Evolutionary conservation across 1,139 yeast genomes (phyloP).

Genomic region (Arxiozyma slooffiae): DNA sequence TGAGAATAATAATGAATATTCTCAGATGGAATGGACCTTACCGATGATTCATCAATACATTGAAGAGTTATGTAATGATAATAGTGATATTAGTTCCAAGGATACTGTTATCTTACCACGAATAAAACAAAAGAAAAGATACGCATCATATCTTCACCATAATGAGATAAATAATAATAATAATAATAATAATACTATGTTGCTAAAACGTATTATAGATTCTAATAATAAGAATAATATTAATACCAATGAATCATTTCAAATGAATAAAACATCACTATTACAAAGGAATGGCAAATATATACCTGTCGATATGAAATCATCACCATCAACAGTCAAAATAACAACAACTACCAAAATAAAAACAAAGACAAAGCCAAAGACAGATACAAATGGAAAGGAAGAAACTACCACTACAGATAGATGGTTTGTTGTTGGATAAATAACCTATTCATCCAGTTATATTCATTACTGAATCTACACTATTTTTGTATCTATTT

Average conservation of each 20-base stretch:
- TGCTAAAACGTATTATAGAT: background rate
- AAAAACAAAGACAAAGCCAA: background rate
- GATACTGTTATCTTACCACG: background rate
- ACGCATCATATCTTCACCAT: background rate
- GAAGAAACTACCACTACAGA: background rate
- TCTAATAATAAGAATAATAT: background rate
- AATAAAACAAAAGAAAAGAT: background rate
- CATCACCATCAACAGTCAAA: background rate
- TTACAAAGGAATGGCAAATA: background rate
- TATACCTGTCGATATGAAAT: background rate
- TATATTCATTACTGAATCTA: background rate
- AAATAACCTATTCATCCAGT: background rate
- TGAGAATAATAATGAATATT: too few relatives aligned
- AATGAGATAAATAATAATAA: background rate
- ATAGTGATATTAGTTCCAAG: background rate
- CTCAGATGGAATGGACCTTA: background rate
- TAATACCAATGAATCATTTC: background rate
- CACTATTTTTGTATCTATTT: background rate
- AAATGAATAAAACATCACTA: background rate
- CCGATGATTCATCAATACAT: background rate
- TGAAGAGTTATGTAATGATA: background rate
- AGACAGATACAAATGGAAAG: background rate
- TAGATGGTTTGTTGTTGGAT: conserved; percentile 6
- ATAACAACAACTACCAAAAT: background rate
- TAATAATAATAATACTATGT: too few relatives aligned